phyloP scores from a whole-genome alignment of 352 stramenopile genomes.

The Pythium pyrilobum region DNA sequence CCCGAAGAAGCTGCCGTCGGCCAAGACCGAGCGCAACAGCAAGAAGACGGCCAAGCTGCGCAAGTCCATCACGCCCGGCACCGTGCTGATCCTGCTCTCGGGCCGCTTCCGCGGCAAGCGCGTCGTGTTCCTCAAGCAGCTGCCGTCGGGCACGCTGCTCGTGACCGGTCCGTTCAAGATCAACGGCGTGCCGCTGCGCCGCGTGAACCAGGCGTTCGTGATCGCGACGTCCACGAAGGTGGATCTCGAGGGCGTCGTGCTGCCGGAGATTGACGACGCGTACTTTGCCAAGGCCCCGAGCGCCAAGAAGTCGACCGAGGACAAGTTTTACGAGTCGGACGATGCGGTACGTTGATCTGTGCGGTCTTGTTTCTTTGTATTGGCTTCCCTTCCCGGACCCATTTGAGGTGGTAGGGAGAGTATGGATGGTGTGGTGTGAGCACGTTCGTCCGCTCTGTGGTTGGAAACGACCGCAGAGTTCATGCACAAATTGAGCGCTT shows the following conservation, averaged over 20 bases:
- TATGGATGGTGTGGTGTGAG: background rate
- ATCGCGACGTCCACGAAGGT: constrained; percentile 97
- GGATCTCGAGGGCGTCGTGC: constrained; percentile 88
- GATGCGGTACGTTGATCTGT: constrained; percentile 17
- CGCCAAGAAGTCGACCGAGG: constrained; percentile 80
- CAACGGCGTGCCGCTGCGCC: constrained; percentile 95
- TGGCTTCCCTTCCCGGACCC: no score
- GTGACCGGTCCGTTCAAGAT: constrained; percentile 96
- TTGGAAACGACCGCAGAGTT: background rate
- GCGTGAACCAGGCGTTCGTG: constrained; percentile 97
- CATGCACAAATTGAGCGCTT: constrained; percentile 37
- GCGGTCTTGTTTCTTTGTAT: no score
- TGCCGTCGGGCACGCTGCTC: constrained; percentile 93
- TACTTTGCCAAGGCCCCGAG: constrained; percentile 92
- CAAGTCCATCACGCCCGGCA: constrained; percentile 94
- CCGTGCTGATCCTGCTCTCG: constrained; percentile 96
- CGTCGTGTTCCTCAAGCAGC: constrained; percentile 96
- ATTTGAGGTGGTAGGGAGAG: no score
- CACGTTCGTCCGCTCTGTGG: background rate
- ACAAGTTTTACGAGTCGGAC: constrained; percentile 80
- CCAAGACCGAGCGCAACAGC: constrained; percentile 66
- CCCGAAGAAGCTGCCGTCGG: constrained; percentile 51
- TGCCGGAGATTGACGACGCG: constrained; percentile 88
- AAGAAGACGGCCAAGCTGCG: constrained; percentile 92
- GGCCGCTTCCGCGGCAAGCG: constrained; percentile 97